A percentile compares a stretch with the other conserved stretches of the same genome.
These are phyloP conservation scores for Neurospora sp. DNA, from an alignment of 495 filamentous ascomycete species.

Conservation along the genomic window DNA sequence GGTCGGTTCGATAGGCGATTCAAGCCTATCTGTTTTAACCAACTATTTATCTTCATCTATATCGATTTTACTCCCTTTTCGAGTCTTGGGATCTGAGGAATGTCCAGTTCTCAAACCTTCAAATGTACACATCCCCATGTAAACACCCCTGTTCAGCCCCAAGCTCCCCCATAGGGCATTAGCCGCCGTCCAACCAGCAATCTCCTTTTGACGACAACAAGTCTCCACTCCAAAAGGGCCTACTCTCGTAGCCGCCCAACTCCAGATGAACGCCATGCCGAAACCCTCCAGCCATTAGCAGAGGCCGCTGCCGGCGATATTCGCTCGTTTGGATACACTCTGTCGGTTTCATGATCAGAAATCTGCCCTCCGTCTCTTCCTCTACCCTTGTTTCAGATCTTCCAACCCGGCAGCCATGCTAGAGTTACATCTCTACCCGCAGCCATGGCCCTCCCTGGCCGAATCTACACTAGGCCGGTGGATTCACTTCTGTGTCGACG, in stretches of 20 bases:
- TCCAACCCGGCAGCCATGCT: slow-evolving; percentile 7
- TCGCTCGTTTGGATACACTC: slow-evolving; percentile 39
- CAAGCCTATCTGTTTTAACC: no score
- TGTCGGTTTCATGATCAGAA: slow-evolving; percentile 35
- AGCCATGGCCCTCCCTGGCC: neutral
- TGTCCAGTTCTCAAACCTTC: neutral
- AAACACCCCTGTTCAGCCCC: slow-evolving; percentile 2
- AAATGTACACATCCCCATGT: neutral
- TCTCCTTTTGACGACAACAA: slow-evolving; percentile 9
- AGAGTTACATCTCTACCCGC: slow-evolving; percentile 8
- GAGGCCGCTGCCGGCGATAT: slow-evolving; percentile 27
- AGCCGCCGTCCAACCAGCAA: slow-evolving; percentile 31
- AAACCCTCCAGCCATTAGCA: slow-evolving; percentile 37
- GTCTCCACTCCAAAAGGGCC: slow-evolving; percentile 16
- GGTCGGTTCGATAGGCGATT: neutral
- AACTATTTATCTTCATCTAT: no score
- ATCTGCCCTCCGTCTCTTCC: slow-evolving; percentile 18
- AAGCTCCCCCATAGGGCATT: slow-evolving; percentile 17
- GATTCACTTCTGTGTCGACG: neutral
- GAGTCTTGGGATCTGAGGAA: neutral
- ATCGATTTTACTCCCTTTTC: neutral
- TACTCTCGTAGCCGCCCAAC: slow-evolving; percentile 36
- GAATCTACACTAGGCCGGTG: neutral
- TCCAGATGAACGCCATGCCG: slow-evolving; percentile 42
- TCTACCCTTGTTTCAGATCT: slow-evolving; percentile 38